Base-by-base conservation (phyloP, 805 yeast genomes). In the Ogataea methylovora region DNA sequence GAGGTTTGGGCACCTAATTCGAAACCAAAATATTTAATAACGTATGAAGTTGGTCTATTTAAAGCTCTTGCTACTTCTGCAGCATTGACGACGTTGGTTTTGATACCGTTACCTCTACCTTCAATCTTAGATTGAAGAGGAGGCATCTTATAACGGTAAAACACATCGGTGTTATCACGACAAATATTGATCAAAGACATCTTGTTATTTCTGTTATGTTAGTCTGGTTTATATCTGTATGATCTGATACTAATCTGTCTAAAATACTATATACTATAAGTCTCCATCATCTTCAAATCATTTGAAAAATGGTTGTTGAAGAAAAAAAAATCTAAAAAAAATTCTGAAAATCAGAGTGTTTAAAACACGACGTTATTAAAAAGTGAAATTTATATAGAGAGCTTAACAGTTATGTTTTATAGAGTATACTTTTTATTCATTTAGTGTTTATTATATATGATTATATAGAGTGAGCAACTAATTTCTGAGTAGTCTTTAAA, bases 71-170 rank as follows among this genome's bases (percentile, higher is more conserved):
- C 94, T 41, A 92, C 96, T 54, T 92, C 97, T 26, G 83, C 67
- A 36, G 86, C 77, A 63, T 92, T 92, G 46, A 86, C 76, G 37
- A 92, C 80, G 36, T 90, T 94, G 17, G 98, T 92, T 61, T 87
- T 88, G 65, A 92, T 92, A 79, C 98, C 98, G 67, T 92, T 92
- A 69, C 98, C 98, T 60, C 95, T 77, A 62, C 98, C 98, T 68
- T 92, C 97, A 46, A 85, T 85, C 73, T 92, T 92, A 48, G 96
- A 84, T 66, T 84, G 94, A 63, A 92, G 81, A 28, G 94, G 83
- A 57, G 98, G 98, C 98, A 92, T 92, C 70, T 92, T 92, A 66
- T 92, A 92, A 70, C 98, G 95, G 78, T 92, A 92, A 63, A 92
- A 92, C 29, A 97, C 97, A 69, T 92, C 98, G 54, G 83, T 79